Evolutionary conservation across 305 asterid genomes (phyloP), one percentile per base, ranked within the genome.

Genomic region (Euphrasia arctica): DNA sequence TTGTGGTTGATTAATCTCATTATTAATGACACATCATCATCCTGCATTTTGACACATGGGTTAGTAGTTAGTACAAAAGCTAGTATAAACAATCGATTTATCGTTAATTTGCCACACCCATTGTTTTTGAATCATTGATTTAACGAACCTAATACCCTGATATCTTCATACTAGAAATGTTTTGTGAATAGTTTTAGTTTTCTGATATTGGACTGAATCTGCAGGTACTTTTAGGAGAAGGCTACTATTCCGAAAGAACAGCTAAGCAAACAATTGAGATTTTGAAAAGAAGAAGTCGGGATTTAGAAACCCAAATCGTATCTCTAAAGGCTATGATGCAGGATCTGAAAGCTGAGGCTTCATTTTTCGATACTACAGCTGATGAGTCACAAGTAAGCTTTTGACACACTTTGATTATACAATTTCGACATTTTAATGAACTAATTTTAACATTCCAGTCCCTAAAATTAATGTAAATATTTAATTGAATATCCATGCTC

Each of bases 211-310:
- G 57, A 72, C 66, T 52, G 65, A 67, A 49, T 58, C 32, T 72
- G 73, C 73, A 87, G 96, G 97, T 92, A 57, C 90, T 92, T 62
- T 66, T 89, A 18, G 98, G 98, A 68, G 98, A 83, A 68, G 89
- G 94, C 52, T 81, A 87, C 74, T 88, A 87, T 60, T 91, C 90
- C 27, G 90, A 90, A 61, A 83, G 97, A 78, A 81, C 97, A 71
- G 78, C 97, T 27, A 90, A 86, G 74, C 96, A 90, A 81, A 86
- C 98, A 11, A 52, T 74, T 68, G 98, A 90, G 58, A 85, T 87
- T 77, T 69, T 92, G 78, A 78, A 76, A 72, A 78, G 98, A 78
- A 81, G 98, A 76, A 88, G 86, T 60, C 87, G 80, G 56, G 77
- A 47, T 42, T 66, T 92, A 70, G 94, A 83, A 66, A 58, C 82